phyloP scores from a whole-genome alignment of 352 stramenopile genomes.

The Globisporangium perplexum region DNA sequence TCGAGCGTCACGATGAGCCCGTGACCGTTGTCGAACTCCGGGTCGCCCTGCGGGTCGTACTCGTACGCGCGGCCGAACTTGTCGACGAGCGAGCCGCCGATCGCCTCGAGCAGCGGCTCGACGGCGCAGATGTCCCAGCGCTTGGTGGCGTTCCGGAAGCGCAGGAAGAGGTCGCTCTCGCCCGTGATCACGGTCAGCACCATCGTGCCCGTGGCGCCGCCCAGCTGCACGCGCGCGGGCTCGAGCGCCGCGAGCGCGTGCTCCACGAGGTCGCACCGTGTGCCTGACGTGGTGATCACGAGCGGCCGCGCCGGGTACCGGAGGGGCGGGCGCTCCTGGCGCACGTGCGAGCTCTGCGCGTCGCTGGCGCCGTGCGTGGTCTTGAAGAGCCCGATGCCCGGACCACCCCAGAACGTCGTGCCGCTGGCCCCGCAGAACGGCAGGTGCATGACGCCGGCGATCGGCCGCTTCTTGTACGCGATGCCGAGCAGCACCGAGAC shows the following conservation, averaged over 20 bases:
- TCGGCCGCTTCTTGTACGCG: slow-evolving; percentile 51
- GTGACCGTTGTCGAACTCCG: slow-evolving; percentile 56
- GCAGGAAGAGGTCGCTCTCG: slow-evolving; percentile 59
- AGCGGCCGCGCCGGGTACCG: slow-evolving; percentile 34
- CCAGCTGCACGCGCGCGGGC: slow-evolving; percentile 31
- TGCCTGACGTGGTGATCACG: slow-evolving; percentile 53
- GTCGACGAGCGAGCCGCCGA: slow-evolving; percentile 54
- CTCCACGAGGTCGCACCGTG: slow-evolving; percentile 43
- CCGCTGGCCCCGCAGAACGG: slow-evolving; percentile 50
- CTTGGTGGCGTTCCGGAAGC: slow-evolving; percentile 62
- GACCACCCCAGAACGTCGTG: slow-evolving; percentile 62
- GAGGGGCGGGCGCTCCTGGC: slow-evolving; percentile 15
- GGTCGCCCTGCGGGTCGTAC: slow-evolving; percentile 48
- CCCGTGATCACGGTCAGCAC: slow-evolving; percentile 59
- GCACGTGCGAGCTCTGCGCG: slow-evolving; percentile 19
- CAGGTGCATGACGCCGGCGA: slow-evolving; percentile 68
- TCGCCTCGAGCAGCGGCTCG: slow-evolving; percentile 51
- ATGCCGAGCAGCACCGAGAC: slow-evolving; percentile 77
- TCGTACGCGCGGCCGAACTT: slow-evolving; percentile 49
- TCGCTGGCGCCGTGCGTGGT: slow-evolving; percentile 24
- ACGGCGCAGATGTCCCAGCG: slow-evolving; percentile 79
- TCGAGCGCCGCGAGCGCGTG: slow-evolving; percentile 28
- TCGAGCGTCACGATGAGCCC: slow-evolving; percentile 51
- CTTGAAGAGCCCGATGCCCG: slow-evolving; percentile 44
- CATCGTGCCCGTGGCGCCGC: slow-evolving; percentile 69